Evolutionary conservation across 164 flowering plant genomes (phyloP), one percentile per base, ranked within the genome.

Genomic region (Echeveria elegans): DNA sequence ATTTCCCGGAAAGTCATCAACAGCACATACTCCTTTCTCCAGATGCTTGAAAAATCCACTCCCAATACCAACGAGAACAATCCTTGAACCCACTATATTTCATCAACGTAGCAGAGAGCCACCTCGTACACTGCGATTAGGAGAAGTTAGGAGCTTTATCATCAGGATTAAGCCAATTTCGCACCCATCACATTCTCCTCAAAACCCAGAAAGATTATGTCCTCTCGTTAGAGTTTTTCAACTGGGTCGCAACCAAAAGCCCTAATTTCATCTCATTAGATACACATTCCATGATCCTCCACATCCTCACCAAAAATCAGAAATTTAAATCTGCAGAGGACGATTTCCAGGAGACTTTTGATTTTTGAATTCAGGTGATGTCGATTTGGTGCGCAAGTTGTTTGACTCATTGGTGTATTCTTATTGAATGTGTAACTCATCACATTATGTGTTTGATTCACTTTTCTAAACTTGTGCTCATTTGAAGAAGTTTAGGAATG

Each of bases 401-500:
- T 90, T 90, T 69, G 96, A 90, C 45, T 71, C 87, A 1, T 37
- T 88, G 8, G 69, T 93, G 18, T 77, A 78, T 64, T 83, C 94
- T 4, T 93, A 88, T 63, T 74, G 87, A 18, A 14, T 85, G 26
- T 88, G 94, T 68, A 83, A 90, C 72, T 90, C 98, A 2, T 86
- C 98, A 5, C 85, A 88, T 9, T 77, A 82, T 28, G 92, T 88
- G 63, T 93, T 93, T 63, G 94, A 93, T 71, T 74, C 75, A 15
- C 75, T 90, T 64, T 93, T 90, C 72, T 86, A 82, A 74, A 83
- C 88, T 23, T 85, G 75, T 77, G 96, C 98, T 1, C 90, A 85
- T 70, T 23, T 85, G 85, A 88, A 78, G 74, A 88, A 88, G 81
- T 80, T 87, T 37, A 80, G 92, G 77, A 77, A 80, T 76, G 87